phyloP scores from a whole-genome alignment of 1,139 yeast genomes.

The Scheffersomyces segobiensis region DNA sequence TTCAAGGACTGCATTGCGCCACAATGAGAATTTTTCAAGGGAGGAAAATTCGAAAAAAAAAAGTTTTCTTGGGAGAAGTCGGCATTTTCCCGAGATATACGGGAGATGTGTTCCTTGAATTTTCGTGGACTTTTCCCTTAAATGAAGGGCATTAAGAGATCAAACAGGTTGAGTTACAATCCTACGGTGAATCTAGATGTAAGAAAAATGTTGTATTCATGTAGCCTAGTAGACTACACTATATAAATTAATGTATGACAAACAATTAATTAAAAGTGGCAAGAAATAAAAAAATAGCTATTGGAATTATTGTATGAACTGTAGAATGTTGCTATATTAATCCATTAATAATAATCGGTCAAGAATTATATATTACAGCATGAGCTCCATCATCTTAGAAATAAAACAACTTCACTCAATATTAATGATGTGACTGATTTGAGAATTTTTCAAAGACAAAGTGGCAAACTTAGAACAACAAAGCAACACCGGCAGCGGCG shows the following conservation, averaged over 20 bases:
- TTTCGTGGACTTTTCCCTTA: too few species aligned
- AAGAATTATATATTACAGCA: not conserved
- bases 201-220: not conserved
- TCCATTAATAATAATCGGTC: not conserved
- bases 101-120: not conserved
- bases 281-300: not conserved
- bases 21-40: not conserved
- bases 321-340: not conserved
- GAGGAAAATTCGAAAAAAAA: not conserved
- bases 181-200: not conserved
- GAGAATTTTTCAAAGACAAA: not conserved
- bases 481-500: conserved; percentile 20
- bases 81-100: not conserved
- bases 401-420: not conserved
- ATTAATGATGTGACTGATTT: not conserved
- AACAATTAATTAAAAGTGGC: not conserved
- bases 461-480: conserved; percentile 13
- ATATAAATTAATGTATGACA: not conserved
- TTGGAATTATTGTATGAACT: conserved; percentile 1
- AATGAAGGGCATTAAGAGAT: too few species aligned
- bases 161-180: not conserved
- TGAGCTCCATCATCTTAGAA: not conserved
- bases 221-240: not conserved
- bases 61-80: not conserved
- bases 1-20: not conserved